Evolutionary conservation across 495 filamentous ascomycete species (phyloP), one percentile per base, ranked within the genome.

Genomic region (Astrothelium macrocarpum): DNA sequence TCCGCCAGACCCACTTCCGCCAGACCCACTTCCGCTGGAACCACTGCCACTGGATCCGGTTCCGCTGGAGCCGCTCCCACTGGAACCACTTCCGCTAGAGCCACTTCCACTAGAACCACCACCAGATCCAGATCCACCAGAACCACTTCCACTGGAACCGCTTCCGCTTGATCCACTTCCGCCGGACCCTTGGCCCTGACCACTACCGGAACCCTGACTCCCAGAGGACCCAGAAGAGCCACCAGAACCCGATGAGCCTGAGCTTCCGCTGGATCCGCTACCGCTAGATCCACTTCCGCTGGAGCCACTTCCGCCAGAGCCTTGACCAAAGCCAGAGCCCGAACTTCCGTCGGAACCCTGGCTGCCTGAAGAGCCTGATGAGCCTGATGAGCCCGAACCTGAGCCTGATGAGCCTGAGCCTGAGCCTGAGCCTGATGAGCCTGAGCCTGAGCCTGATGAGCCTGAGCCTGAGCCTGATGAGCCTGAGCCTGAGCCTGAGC

Each of bases 401-500:
- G n/a, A 49, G 43, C 43, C 43, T 10, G 43, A 49, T 14, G 34
- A 39, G 34, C 34, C 34, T 5, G 34, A 39, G n/a, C n/a, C n/a
- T n/a, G n/a, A n/a, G n/a, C n/a, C n/a, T 39, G 34, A 39, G 5
- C 34, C 34, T 14, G 34, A 39, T 5, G 34, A 39, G 5, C 34
- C 34, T 14, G 34, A 39, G 5, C 34, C 34, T 39, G 34, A 39
- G 14, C n/a, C n/a, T n/a, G n/a, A n/a, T n/a, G n/a, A n/a, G n/a
- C n/a, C n/a, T n/a, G 34, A 49, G 3, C n/a, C 14, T 59, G 53
- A 62, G 59, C 39, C 49, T 28, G 20, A 29, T n/a, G 23, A 28
- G 9, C 49, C 49, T 3, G 26, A 25, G 45, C 61, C 26, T 32
- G 64, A 45, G 59, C n/a, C n/a, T n/a, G 58, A 60, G 2, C 60